A percentile compares a stretch with the other conserved stretches of the same genome.
phyloP scores from a whole-genome alignment of 2,329 filamentous ascomycete species.

The Nemania sp. region DNA sequence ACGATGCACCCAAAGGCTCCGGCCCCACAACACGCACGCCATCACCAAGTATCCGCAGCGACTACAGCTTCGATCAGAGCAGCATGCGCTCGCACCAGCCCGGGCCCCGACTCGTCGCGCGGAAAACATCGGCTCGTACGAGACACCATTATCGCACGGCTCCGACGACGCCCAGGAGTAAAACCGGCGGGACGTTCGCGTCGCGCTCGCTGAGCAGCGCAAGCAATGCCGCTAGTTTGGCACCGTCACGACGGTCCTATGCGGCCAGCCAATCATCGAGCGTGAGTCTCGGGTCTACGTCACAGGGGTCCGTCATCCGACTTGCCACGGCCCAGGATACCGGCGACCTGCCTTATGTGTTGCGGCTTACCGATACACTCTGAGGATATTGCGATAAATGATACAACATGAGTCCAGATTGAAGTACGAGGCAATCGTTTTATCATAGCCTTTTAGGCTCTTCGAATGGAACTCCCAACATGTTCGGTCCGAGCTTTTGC shows the following conservation, averaged over 20 bases:
- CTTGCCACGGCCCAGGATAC: conserved; percentile 47
- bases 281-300: conserved; percentile 30
- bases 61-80: conserved; percentile 33
- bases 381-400: conserved; percentile 25
- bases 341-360: conserved; percentile 43
- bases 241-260: conserved; percentile 50
- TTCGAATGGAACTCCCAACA: neutral
- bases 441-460: neutral
- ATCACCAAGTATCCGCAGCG: conserved; percentile 33
- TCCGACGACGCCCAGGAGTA: conserved; percentile 57
- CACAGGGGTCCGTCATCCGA: conserved; percentile 49
- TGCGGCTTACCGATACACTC: conserved; percentile 36
- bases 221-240: conserved; percentile 40
- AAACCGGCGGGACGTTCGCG: conserved; percentile 40
- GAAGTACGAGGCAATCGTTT: neutral
- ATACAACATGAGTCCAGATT: conserved; percentile 17
- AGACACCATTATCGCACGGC: conserved; percentile 56
- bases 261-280: conserved; percentile 37
- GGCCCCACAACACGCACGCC: conserved; percentile 46
- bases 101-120: conserved; percentile 37
- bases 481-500: neutral
- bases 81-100: conserved; percentile 37
- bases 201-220: conserved; percentile 40
- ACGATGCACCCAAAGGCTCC: conserved; percentile 50
- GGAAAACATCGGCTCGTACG: conserved; percentile 50